Evolutionary conservation across 495 filamentous ascomycete genomes (phyloP), one percentile per base, ranked within the genome.

Genomic region (Xylaria scruposa): DNA sequence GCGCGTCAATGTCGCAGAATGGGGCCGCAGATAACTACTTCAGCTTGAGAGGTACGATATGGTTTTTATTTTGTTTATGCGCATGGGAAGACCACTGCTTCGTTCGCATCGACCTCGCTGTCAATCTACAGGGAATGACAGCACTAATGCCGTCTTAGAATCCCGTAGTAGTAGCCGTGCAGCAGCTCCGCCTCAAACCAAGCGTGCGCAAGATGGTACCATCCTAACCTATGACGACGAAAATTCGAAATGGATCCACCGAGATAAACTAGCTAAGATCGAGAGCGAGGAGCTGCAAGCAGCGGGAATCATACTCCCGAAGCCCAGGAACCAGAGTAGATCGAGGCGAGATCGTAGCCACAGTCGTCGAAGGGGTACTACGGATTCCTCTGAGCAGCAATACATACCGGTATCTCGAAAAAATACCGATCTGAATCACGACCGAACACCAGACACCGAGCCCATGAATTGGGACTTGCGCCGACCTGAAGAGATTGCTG

Each of bases 241-340:
- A 49, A 85, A 86, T 73, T 91, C 91, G 60, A 90, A 91, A 79
- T 98, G 96, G 96, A 98, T 99, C 70, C 95, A 99, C 79, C 88
- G 96, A 29, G 96, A 99, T 81, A 99, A 98, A 81, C 82, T 99
- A 59, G 95, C 94, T 42, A 88, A 89, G 78, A 99, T 99, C 75
- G 96, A 99, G 84, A 97, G 87, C 76, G 88, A 94, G 80, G 96
- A 99, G 80, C 84, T 98, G 72, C 93, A 97, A 75, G 93, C 93
- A 77, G 94, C 94, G 4, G 94, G 94, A 9, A 90, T 95, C 70
- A 82, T 89, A 46, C 83, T 94, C 31, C 89, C 91, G 13, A 90
- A 88, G 47, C 85, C 89, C 59, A 87, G 91, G 58, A 82, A 85
- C 54, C 76, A 82, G 42, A 93, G 89, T 76, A 88, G 88, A 74